Conservation (phyloP, 495 filamentous ascomycete species). For the Aspergillus incahuasiensis region DNA sequence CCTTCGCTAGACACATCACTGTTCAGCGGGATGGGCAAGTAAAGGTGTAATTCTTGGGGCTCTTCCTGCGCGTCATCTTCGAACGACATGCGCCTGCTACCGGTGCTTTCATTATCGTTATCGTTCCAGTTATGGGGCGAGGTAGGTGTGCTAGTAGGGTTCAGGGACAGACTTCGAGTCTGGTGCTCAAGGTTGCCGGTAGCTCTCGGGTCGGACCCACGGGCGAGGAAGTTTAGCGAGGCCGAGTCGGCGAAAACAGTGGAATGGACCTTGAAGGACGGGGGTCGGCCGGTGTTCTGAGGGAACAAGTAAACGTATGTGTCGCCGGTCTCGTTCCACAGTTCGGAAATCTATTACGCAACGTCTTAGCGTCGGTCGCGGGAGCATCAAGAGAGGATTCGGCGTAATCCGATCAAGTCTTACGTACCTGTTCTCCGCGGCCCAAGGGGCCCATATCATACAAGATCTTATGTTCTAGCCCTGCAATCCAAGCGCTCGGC, state of each 20-base stretch:
- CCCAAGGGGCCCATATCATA: slow-evolving; percentile 57
- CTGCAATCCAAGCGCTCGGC: slow-evolving; percentile 59
- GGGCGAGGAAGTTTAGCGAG: slow-evolving; percentile 63
- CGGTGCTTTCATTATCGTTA: slow-evolving; percentile 40
- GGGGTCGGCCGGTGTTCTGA: slow-evolving; percentile 54
- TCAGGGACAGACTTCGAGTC: slow-evolving; percentile 37
- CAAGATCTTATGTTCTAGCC: slow-evolving; percentile 50
- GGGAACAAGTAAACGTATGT: slow-evolving; percentile 82
- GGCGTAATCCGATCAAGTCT: background rate
- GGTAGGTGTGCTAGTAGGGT: slow-evolving; percentile 35
- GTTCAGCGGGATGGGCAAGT: slow-evolving; percentile 58
- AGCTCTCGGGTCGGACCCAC: slow-evolving; percentile 50
- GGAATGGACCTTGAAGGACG: slow-evolving; percentile 76
- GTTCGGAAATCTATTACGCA: slow-evolving; percentile 61
- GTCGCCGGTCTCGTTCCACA: slow-evolving; percentile 84
- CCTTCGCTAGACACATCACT: slow-evolving; percentile 40
- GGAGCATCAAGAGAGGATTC: background rate
- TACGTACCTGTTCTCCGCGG: slow-evolving; percentile 55
- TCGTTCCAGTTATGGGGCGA: slow-evolving; percentile 39
- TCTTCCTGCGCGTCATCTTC: slow-evolving; percentile 39
- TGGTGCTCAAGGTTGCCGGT: slow-evolving; percentile 30
- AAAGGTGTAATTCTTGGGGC: slow-evolving; percentile 60
- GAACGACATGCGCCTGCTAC: slow-evolving; percentile 38
- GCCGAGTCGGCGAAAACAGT: slow-evolving; percentile 66
- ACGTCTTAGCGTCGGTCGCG: background rate